These are phyloP conservation scores for Epichloe amarillans DNA, from an alignment of 2,329 filamentous ascomycete genomes.

Conservation along the genomic window DNA sequence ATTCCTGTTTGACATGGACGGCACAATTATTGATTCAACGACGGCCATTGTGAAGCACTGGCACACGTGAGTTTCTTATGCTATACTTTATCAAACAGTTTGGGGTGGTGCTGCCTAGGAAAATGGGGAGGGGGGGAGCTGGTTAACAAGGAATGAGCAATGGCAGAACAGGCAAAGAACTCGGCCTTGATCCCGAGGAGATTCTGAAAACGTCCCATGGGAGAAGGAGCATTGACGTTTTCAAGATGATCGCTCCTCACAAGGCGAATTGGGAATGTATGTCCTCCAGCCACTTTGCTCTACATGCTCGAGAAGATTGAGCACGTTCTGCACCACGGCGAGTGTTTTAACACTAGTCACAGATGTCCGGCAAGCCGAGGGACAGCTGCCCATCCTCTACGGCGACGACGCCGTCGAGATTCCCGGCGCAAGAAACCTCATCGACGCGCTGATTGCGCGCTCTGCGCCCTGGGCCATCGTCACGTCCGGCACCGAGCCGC, in stretches of 20 bases:
- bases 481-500: slow-evolving; percentile 54
- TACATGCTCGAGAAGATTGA: no score
- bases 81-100: not conserved
- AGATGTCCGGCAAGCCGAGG: slow-evolving; percentile 75
- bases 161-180: slow-evolving; percentile 60
- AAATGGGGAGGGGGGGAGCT: not conserved
- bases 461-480: slow-evolving; percentile 76
- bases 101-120: not conserved
- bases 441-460: slow-evolving; percentile 49
- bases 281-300: slow-evolving; percentile 20
- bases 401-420: slow-evolving; percentile 73
- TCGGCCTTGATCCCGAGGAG: slow-evolving; percentile 69
- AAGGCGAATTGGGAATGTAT: slow-evolving; percentile 89
- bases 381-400: slow-evolving; percentile 60
- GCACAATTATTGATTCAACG: slow-evolving; percentile 74
- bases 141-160: not conserved
- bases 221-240: slow-evolving; percentile 72
- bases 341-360: not conserved
- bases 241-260: slow-evolving; percentile 65
- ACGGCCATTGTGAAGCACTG: slow-evolving; percentile 66
- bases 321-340: not conserved
- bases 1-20: slow-evolving; percentile 65
- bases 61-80: slow-evolving; percentile 39
- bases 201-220: slow-evolving; percentile 90
- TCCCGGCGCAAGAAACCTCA: slow-evolving; percentile 62